phyloP scores from a whole-genome alignment of 2,329 filamentous ascomycete genomes.

The Phaeosphaeria sp. region DNA sequence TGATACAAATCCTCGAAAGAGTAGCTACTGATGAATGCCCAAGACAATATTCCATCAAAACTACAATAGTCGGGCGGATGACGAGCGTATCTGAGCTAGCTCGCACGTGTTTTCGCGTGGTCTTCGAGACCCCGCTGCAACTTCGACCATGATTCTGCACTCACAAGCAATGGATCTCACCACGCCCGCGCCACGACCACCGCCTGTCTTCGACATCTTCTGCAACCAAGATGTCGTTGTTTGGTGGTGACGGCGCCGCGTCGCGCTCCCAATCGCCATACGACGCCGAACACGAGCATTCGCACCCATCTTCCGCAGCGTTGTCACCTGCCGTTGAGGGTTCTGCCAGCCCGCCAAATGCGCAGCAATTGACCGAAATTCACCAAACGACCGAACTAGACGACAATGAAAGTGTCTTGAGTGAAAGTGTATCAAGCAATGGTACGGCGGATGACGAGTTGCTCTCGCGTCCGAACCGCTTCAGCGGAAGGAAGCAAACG shows the following conservation, averaged over 20 bases:
- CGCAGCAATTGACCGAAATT: conserved; percentile 7
- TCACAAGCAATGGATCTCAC: conserved; percentile 8
- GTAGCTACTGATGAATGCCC: neutral
- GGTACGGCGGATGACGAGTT: conserved; percentile 15
- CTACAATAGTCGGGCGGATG: neutral
- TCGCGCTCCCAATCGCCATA: conserved; percentile 17
- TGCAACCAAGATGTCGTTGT: conserved; percentile 46
- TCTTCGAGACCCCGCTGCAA: conserved; percentile 16
- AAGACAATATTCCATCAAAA: neutral
- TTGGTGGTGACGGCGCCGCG: conserved; percentile 39
- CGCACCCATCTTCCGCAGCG: conserved; percentile 5
- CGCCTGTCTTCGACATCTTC: conserved; percentile 20
- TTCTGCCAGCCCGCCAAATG: conserved; percentile 15
- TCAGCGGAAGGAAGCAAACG: conserved; percentile 68
- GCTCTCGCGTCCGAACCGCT: conserved; percentile 67
- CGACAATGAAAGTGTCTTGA: conserved; percentile 10
- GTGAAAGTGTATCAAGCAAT: conserved; percentile 20
- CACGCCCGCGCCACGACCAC: conserved; percentile 1
- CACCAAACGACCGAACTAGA: conserved; percentile 3
- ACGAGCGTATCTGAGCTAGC: neutral
- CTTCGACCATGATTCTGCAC: conserved; percentile 7
- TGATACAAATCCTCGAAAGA: too few relatives aligned
- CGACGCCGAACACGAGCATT: conserved; percentile 16
- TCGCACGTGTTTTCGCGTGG: conserved; percentile 21
- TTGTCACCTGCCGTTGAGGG: conserved; percentile 12